Evolutionary conservation across 305 asterid genomes (phyloP).

Genomic region (Fraxinus paxiana): DNA sequence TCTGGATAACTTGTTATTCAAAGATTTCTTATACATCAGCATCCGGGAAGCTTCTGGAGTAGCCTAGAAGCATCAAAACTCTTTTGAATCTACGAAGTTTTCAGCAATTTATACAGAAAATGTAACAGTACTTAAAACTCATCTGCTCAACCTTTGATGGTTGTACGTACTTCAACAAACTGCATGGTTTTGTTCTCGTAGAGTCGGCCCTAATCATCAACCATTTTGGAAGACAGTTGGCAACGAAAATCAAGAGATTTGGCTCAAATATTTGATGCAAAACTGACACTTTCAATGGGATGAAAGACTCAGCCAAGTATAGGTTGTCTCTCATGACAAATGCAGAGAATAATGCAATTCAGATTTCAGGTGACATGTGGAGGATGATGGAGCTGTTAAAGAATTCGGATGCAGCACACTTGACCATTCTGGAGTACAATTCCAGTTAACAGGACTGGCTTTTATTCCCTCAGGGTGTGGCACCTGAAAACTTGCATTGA

Average conservation of each 20-base stretch:
- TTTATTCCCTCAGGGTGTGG: slow-evolving; percentile 28
- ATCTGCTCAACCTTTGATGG: slow-evolving; percentile 13
- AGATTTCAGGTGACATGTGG: slow-evolving; percentile 33
- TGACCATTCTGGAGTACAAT: slow-evolving; percentile 31
- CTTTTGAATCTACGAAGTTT: not conserved
- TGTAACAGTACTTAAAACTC: not conserved
- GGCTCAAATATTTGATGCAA: not conserved
- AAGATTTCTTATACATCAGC: not conserved
- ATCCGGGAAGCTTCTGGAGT: not conserved
- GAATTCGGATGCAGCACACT: slow-evolving; percentile 23
- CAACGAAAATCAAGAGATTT: not conserved
- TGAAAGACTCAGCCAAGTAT: slow-evolving; percentile 12
- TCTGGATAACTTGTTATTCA: not conserved
- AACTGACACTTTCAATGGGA: not conserved
- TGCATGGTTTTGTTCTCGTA: slow-evolving; percentile 5
- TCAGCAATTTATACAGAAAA: not conserved
- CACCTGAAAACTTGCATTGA: slow-evolving; percentile 28
- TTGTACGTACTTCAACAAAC: slow-evolving; percentile 24
- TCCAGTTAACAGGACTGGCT: slow-evolving; percentile 39
- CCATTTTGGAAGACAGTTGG: not conserved
- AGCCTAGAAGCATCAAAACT: not conserved
- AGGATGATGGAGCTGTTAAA: slow-evolving; percentile 28
- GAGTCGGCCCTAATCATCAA: slow-evolving; percentile 4
- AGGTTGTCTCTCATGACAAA: slow-evolving; percentile 22
- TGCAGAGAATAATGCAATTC: slow-evolving; percentile 31